A percentile compares a stretch with the other conserved stretches of the same genome.
Evolutionary conservation across 306 rosid species (phyloP).

Genomic region (Potentilla sterilis): DNA sequence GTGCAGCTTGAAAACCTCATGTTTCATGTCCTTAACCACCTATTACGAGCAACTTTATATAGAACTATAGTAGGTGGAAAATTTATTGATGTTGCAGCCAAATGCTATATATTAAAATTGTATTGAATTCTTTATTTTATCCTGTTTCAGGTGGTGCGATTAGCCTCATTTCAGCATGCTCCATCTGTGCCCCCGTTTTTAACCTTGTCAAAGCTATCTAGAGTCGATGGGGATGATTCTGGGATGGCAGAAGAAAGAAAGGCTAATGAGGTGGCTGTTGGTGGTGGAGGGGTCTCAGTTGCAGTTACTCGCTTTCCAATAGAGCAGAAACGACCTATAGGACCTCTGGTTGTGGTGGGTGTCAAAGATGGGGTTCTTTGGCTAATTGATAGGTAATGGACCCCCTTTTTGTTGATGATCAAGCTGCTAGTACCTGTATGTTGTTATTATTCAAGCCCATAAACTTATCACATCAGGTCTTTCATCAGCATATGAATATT

Average conservation of each 20-base stretch:
- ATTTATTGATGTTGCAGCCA: neutral
- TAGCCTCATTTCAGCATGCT: constrained; percentile 99
- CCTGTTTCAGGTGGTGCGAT: constrained; percentile 77
- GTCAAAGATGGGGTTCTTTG: constrained; percentile 99
- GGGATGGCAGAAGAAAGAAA: constrained; percentile 68
- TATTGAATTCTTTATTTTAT: constrained; percentile 11
- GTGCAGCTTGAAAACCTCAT: neutral
- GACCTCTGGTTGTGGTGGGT: constrained; percentile 90
- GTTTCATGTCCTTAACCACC: neutral
- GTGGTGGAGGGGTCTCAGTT: constrained; percentile 98
- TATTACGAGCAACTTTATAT: neutral
- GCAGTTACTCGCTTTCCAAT: constrained; percentile 91
- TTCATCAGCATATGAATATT: neutral
- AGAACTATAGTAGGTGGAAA: neutral
- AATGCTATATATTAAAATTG: neutral
- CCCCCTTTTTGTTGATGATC: neutral
- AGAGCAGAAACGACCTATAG: constrained; percentile 98
- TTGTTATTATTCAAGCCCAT: neutral
- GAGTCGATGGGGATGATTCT: constrained; percentile 67
- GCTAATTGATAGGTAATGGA: constrained; percentile 88
- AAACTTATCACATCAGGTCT: neutral
- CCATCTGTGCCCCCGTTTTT: constrained; percentile 96
- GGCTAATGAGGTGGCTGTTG: constrained; percentile 90
- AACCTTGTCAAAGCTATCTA: constrained; percentile 70
- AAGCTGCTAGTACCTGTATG: neutral